Conservation (phyloP, 176 grass and related monocot genomes). For the Oryza meridionalis region DNA sequence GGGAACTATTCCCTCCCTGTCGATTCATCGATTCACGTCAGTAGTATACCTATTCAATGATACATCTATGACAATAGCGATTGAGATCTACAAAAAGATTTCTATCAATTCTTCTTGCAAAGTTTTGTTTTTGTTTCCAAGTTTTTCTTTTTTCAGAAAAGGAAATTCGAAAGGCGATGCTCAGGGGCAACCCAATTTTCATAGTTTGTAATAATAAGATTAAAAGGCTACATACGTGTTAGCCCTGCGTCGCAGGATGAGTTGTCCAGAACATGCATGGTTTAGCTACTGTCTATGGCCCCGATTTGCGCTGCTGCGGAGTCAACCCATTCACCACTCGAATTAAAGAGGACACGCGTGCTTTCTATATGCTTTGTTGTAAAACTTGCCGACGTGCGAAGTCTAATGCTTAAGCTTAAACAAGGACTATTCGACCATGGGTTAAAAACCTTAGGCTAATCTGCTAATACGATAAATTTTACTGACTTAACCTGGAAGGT, state of each 20-base stretch:
- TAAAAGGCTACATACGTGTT: background rate
- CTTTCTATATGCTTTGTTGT: conserved; percentile 3
- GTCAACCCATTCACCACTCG: conserved; percentile 35
- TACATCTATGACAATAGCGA: conserved; percentile 6
- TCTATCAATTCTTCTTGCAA: conserved; percentile 13
- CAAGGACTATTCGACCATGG: conserved; percentile 20
- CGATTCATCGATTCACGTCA: background rate
- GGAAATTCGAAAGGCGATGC: background rate
- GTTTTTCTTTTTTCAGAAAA: background rate
- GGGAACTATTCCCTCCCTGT: background rate
- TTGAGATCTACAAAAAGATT: conserved; percentile 29
- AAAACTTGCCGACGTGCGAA: conserved; percentile 14
- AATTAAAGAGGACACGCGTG: conserved; percentile 11
- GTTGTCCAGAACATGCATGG: conserved; percentile 40
- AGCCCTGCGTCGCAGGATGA: conserved; percentile 6
- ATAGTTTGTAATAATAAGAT: background rate
- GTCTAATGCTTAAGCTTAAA: conserved; percentile 30
- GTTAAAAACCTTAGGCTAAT: background rate
- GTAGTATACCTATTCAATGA: background rate
- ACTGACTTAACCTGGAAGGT: no score
- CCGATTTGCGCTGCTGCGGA: background rate
- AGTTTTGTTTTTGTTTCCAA: background rate
- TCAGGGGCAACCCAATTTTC: background rate
- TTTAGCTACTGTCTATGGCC: background rate
- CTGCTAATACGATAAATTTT: no score